A percentile compares a stretch with the other conserved stretches of the same genome.
phyloP scores from a whole-genome alignment of 306 rosid genomes.

The Cicer pinnatifidum region DNA sequence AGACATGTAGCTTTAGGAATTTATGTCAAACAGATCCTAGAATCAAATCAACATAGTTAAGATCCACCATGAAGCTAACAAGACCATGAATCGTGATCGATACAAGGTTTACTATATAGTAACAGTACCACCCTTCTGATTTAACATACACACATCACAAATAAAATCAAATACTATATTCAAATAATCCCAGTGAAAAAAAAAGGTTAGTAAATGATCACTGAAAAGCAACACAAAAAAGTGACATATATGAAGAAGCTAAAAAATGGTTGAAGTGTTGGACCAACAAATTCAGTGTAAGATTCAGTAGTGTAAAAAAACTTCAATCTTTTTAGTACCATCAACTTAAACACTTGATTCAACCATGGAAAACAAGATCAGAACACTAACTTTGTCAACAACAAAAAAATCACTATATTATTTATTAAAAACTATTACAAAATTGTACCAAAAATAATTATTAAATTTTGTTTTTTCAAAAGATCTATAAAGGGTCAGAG shows the following conservation, averaged over 20 bases:
- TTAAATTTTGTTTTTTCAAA: not conserved
- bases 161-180: not conserved
- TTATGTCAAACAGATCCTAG: constrained; percentile 4
- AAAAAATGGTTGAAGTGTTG: not conserved
- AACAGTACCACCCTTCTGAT: not conserved
- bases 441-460: too few species aligned
- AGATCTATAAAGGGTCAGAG: not conserved
- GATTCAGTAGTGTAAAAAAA: not conserved
- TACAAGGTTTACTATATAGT: not conserved
- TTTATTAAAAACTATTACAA: too few species aligned
- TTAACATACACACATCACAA: not conserved
- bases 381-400: not conserved
- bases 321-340: not conserved
- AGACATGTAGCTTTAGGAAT: not conserved
- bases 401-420: not conserved
- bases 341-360: not conserved
- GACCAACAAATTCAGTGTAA: not conserved
- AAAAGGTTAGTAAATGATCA: not conserved
- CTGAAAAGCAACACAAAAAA: not conserved
- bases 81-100: constrained; percentile 16
- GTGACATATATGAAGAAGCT: not conserved
- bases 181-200: not conserved
- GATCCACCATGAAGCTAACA: not conserved
- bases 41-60: constrained; percentile 7
- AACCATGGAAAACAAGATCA: not conserved